Conservation (phyloP, 345 rosid genomes). For the Pugionium dolabratum region DNA sequence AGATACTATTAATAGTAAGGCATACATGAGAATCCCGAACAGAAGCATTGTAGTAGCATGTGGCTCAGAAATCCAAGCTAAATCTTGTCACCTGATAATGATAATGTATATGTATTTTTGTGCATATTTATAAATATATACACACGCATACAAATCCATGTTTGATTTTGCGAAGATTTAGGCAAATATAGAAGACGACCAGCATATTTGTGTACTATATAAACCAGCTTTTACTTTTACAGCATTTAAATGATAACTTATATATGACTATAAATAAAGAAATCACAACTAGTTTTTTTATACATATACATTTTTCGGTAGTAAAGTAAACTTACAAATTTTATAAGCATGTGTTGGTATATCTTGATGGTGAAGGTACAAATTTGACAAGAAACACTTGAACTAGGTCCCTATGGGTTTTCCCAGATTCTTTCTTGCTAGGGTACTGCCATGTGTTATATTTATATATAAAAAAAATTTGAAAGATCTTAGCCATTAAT, state of each 20-base stretch:
- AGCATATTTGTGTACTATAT: slow-evolving; percentile 25
- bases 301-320: neutral
- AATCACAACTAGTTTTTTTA: neutral
- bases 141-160: slow-evolving; percentile 2
- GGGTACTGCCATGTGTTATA: neutral
- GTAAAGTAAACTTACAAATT: too few species aligned
- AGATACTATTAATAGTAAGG: too few species aligned
- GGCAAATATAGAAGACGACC: slow-evolving; percentile 36
- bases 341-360: neutral
- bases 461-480: too few species aligned
- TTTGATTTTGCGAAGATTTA: slow-evolving; percentile 29
- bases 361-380: neutral
- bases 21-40: too few species aligned
- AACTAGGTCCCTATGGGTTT: neutral
- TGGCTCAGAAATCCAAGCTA: too few species aligned
- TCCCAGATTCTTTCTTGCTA: neutral
- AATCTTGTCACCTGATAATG: slow-evolving; percentile 28
- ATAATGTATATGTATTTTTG: slow-evolving; percentile 18
- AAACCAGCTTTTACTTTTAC: slow-evolving; percentile 32
- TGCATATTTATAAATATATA: slow-evolving; percentile 18
- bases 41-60: too few species aligned
- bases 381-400: neutral
- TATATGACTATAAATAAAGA: slow-evolving; percentile 12
- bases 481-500: neutral
- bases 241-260: slow-evolving; percentile 15